Evolutionary conservation across 805 yeast genomes (phyloP).

Genomic region (Kuraishia cidri): DNA sequence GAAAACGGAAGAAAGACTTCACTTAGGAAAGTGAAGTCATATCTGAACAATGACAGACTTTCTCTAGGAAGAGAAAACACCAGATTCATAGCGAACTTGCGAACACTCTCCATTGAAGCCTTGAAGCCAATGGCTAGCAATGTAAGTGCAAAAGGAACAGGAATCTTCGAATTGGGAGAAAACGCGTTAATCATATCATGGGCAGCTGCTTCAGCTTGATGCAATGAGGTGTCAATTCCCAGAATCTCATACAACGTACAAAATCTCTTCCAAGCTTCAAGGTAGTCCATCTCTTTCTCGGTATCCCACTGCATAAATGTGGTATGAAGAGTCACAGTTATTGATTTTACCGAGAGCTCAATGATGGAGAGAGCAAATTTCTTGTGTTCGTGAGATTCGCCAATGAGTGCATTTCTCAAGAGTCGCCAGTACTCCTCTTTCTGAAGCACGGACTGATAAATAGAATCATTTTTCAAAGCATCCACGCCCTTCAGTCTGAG

Average conservation of each 20-base stretch:
- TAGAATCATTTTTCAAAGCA: constrained; percentile 1
- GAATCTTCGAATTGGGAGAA: constrained; percentile 38
- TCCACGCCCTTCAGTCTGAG: neutral
- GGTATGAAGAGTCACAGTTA: constrained; percentile 23
- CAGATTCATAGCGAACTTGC: constrained; percentile 50
- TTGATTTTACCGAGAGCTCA: constrained; percentile 45
- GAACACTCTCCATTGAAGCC: constrained; percentile 71
- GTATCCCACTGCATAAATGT: constrained; percentile 37
- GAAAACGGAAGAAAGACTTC: constrained; percentile 45
- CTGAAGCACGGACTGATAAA: constrained; percentile 20
- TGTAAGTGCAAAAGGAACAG: constrained; percentile 64
- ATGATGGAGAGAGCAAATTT: constrained; percentile 62
- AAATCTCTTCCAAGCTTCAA: constrained; percentile 62
- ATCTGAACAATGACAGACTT: constrained; percentile 36
- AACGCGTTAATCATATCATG: constrained; percentile 51
- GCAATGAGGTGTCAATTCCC: constrained; percentile 78
- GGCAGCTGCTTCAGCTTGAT: constrained; percentile 75
- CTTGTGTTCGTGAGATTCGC: constrained; percentile 53
- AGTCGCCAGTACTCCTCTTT: constrained; percentile 41
- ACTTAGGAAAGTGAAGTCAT: constrained; percentile 29
- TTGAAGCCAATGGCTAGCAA: constrained; percentile 69
- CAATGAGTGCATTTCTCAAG: constrained; percentile 47
- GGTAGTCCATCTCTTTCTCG: constrained; percentile 14
- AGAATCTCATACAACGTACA: constrained; percentile 71
- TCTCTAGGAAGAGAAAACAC: constrained; percentile 41